Evolutionary conservation across 208 protist genomes (phyloP).

Genomic region (Trypanosomatidae sp.): DNA sequence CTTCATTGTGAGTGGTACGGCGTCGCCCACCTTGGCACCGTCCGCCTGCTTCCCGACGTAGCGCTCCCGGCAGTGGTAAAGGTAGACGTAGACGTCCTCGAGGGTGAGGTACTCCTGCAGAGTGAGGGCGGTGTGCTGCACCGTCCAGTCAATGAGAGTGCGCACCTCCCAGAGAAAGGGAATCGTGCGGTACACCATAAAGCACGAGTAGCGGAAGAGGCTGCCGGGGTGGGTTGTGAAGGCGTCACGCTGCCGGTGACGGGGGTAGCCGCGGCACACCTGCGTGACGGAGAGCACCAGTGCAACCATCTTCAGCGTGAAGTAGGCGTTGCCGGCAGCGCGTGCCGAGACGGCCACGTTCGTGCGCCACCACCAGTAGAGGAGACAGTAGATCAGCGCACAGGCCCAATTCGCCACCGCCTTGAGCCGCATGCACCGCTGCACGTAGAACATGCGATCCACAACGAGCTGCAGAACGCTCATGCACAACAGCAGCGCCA

Average conservation of each 20-base stretch:
- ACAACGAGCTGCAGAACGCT: conserved; percentile 59
- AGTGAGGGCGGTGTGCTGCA: conserved; percentile 63
- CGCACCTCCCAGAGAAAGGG: conserved; percentile 85
- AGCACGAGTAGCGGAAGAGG: conserved; percentile 32
- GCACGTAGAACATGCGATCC: conserved; percentile 80
- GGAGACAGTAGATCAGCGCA: conserved; percentile 36
- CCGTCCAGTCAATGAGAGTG: conserved; percentile 78
- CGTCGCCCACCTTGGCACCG: conserved; percentile 28
- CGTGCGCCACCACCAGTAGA: conserved; percentile 62
- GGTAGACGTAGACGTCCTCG: conserved; percentile 67
- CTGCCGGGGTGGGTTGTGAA: conserved; percentile 51
- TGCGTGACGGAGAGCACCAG: conserved; percentile 51
- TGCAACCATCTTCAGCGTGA: conserved; percentile 43
- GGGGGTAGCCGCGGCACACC: conserved; percentile 61
- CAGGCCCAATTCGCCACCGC: conserved; percentile 41
- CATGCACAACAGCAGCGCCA: conserved; percentile 66
- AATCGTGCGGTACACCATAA: conserved; percentile 50
- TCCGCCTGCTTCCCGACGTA: conserved; percentile 8
- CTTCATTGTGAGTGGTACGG: conserved; percentile 44
- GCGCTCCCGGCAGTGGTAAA: conserved; percentile 46
- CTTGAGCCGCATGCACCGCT: conserved; percentile 46
- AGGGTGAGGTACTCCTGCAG: conserved; percentile 75
- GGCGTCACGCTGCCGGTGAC: conserved; percentile 52
- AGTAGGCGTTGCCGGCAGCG: conserved; percentile 45
- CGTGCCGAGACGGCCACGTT: conserved; percentile 16